Base-by-base conservation (phyloP, 192 early-diverging fungal species). In the Chytriomyces sp. region DNA sequence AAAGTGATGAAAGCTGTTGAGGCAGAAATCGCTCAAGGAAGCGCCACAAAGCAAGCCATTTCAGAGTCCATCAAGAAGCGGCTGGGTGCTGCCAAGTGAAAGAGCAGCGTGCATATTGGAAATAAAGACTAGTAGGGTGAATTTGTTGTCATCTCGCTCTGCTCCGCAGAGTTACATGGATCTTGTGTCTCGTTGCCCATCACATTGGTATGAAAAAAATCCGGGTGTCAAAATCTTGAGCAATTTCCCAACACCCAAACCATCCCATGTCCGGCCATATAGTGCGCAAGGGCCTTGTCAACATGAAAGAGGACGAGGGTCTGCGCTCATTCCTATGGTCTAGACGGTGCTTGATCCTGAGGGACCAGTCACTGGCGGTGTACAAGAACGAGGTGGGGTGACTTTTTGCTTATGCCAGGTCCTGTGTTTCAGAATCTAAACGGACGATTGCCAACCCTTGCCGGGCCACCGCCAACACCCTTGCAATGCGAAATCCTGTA, bases 241-340 rank as follows among this genome's bases (percentile, higher is more conserved):
- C 53, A 20, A 57, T 57, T 57, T 13, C 16, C 13, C 53, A 13
- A 13, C 13, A n/a, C 53, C 53, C 53, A 13, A 13, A 13, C 13
- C 53, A 13, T 57, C 53, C 53, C 1, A 57, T 57, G 60, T 82
- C 84, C 5, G 35, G 35, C 35, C 50, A 57, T 43, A 83, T 88
- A 16, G 85, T 88, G 50, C 94, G 94, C 81, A 84, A 92, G 53
- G 95, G 95, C 24, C 92, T 94, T 75, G 86, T 91, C 49, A 89
- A 87, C 18, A 88, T 97, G 53, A 96, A 96, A 84, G 97, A 99
- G 67, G 94, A 95, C 61, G 61, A 44, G 11, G 95, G 94, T 8
- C 79, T 96, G 60, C 84, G 91, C 67, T 88, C 92, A 60, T 99
- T 95, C 86, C 89, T 99, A 77, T 99, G 96, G 97, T 92, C 93